Conservation (phyloP, 331 rosid genomes). For the Prunus yedoensis region DNA sequence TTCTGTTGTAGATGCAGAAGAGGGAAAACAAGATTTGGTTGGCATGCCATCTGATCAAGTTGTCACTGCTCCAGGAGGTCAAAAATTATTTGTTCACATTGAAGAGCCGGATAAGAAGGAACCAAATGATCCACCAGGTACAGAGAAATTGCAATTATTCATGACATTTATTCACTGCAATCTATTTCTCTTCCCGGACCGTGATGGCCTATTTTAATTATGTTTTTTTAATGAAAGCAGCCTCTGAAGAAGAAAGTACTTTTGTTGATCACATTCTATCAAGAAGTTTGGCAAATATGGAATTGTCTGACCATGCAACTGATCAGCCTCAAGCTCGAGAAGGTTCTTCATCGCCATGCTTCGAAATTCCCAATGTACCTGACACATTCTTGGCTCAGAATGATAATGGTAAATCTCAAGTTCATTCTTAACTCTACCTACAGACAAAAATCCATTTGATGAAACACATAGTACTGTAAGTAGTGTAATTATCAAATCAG, state of each 20-base stretch:
- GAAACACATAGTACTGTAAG: background rate
- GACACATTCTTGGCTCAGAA: constrained; percentile 42
- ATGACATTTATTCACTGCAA: background rate
- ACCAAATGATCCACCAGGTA: constrained; percentile 46
- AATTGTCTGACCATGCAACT: constrained; percentile 18
- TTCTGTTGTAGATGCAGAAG: constrained; percentile 24
- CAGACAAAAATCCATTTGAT: background rate
- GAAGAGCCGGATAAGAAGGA: constrained; percentile 32
- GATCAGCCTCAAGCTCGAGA: constrained; percentile 32
- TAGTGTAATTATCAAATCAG: background rate
- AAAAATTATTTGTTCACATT: constrained; percentile 17
- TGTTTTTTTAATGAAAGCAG: constrained; percentile 20
- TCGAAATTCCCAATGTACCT: constrained; percentile 35
- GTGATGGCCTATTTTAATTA: background rate
- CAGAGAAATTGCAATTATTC: constrained; percentile 17
- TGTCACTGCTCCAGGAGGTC: constrained; percentile 24
- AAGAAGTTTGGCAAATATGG: constrained; percentile 11
- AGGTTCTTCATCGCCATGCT: constrained; percentile 18
- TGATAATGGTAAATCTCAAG: constrained; percentile 39
- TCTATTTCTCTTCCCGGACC: background rate
- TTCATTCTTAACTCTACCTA: background rate
- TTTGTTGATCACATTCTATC: constrained; percentile 3
- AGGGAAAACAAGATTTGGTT: constrained; percentile 21
- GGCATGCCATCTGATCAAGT: constrained; percentile 22
- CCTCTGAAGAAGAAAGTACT: constrained; percentile 14